Base-by-base conservation (phyloP, 176 grass and related monocot genomes). In the Zea mays region DNA sequence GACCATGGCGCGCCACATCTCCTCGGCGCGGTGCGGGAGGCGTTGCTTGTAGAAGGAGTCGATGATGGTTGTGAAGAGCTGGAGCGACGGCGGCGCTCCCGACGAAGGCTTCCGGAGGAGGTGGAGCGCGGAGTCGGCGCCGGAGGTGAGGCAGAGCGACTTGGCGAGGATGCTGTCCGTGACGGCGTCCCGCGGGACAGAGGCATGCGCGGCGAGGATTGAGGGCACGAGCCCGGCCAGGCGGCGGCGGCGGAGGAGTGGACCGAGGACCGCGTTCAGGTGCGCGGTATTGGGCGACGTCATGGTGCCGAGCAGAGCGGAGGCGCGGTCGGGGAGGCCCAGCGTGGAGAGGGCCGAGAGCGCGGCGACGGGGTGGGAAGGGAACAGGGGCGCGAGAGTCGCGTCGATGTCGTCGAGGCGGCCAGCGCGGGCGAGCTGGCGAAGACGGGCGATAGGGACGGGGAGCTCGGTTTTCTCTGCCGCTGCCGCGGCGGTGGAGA, bases 1-100 rank as follows among this genome's bases (percentile, higher is more conserved):
- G 19, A 88, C 86, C 86, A 88, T 88, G 38, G 60, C 19, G 34
- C 81, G 86, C 86, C 86, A 85, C n/a, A 85, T 47, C 72, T 88
- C 64, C 50, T 88, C 86, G 7, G 82, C 82, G 71, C 82, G 86
- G 77, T 88, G 81, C 14, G 86, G 82, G 76, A 69, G 67, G 10
- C 67, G 65, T 58, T 85, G 63, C 86, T 88, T 88, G 77, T 88
- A 84, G 77, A 65, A 84, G 77, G 86, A 80, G 86, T 84, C 82
- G 57, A 88, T 88, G 77, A 88, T 8, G 15, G 71, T 1, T 19
- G 86, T 88, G 82, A 81, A 85, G 41, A 88, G 65, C 7, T 65
- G 57, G 40, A 88, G 17, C 48, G 82, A 81, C 3, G 86, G 82
- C 63, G 38, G 39, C 65, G 50, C 17, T 64, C 61, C 56, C 55